A percentile compares a stretch with the other conserved stretches of the same genome.
Evolutionary conservation across 768 basidiomycete genomes (phyloP).

Genomic region (Pulveroboletus ravenelii): DNA sequence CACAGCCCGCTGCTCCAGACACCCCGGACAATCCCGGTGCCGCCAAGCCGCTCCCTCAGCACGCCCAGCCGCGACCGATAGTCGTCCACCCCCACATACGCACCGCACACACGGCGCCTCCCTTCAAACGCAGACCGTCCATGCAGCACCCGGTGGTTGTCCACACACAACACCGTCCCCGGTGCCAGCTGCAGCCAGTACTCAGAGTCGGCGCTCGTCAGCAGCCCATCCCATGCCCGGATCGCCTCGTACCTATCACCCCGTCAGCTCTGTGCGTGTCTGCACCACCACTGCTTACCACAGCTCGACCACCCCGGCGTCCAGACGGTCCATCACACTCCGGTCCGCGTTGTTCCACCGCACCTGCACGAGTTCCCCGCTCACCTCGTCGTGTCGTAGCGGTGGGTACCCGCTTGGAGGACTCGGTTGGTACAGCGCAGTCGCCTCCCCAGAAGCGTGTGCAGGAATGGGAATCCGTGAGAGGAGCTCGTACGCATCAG

Average conservation of each 20-base stretch:
- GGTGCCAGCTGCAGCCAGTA: constrained; percentile 89
- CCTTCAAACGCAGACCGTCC: constrained; percentile 91
- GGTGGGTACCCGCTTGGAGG: constrained; percentile 65
- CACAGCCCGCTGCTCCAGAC: constrained; percentile 57
- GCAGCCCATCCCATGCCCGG: constrained; percentile 65
- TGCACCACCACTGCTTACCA: constrained; percentile 44
- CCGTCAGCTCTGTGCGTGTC: background rate
- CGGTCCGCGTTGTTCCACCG: constrained; percentile 96
- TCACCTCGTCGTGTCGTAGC: constrained; percentile 57
- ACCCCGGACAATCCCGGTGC: constrained; percentile 36
- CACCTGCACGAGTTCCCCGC: constrained; percentile 66
- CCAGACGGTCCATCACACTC: constrained; percentile 66
- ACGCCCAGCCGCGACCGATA: constrained; percentile 75
- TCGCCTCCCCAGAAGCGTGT: constrained; percentile 82
- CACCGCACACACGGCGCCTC: constrained; percentile 89
- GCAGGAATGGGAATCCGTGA: constrained; percentile 66
- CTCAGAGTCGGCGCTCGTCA: constrained; percentile 79
- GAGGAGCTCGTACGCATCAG: constrained; percentile 64
- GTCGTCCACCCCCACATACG: constrained; percentile 90
- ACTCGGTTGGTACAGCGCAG: constrained; percentile 50
- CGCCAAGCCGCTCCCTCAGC: constrained; percentile 41
- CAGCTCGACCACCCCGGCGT: constrained; percentile 57
- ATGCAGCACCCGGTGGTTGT: constrained; percentile 92
- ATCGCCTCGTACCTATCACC: constrained; percentile 71
- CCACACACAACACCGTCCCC: constrained; percentile 86